These are phyloP conservation scores for Colletotrichum neosansevieriae DNA, from an alignment of 2,329 filamentous ascomycete genomes.

Conservation along the genomic window DNA sequence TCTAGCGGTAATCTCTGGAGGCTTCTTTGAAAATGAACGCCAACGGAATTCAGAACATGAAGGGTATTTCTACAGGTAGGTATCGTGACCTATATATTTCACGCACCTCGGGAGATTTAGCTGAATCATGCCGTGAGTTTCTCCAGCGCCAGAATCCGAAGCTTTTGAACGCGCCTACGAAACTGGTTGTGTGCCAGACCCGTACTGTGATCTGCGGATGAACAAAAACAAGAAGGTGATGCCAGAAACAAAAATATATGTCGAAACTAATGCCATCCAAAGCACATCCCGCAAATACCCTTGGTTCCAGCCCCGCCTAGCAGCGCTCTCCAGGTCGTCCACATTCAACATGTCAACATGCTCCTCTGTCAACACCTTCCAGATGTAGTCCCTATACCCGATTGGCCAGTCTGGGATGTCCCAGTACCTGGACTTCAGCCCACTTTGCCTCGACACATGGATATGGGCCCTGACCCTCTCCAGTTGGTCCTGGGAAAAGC, in stretches of 20 bases:
- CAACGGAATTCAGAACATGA: neutral
- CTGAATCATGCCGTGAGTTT: neutral
- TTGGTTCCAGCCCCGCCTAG: conserved; percentile 6
- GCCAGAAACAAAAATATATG: neutral
- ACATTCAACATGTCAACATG: conserved; percentile 71
- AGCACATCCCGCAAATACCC: conserved; percentile 1
- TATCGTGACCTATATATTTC: neutral
- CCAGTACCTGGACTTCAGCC: conserved; percentile 70
- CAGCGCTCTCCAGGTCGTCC: conserved; percentile 62
- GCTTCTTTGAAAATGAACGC: neutral
- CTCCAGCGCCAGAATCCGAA: neutral
- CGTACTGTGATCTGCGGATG: too few species aligned
- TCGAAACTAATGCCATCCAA: neutral
- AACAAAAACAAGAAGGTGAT: neutral
- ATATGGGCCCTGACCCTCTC: conserved; percentile 57
- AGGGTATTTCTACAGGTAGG: neutral
- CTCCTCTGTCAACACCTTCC: conserved; percentile 64
- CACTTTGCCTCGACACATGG: conserved; percentile 57
- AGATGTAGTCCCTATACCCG: conserved; percentile 64
- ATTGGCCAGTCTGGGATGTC: conserved; percentile 69
- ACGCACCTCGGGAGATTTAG: neutral
- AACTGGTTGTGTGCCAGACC: too few species aligned
- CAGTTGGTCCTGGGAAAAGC: conserved; percentile 58
- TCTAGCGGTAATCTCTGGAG: neutral
- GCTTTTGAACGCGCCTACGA: neutral